A percentile compares a stretch with the other conserved stretches of the same genome.
Conservation (phyloP, 2,329 filamentous ascomycete species). For the Sclerotinia nivalis region DNA sequence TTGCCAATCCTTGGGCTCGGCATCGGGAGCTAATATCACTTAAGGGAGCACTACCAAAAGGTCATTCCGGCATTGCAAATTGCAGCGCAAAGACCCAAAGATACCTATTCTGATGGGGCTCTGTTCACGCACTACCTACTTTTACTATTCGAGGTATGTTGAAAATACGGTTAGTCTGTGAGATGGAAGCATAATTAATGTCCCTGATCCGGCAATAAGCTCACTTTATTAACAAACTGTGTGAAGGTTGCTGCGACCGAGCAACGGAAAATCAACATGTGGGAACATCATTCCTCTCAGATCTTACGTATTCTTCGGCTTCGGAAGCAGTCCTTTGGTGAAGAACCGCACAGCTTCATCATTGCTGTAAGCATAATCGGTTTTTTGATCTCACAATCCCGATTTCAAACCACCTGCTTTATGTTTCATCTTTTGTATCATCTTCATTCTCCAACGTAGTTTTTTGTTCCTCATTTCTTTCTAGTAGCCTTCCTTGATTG, state of each 20-base stretch:
- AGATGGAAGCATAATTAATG: background rate
- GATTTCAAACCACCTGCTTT: background rate
- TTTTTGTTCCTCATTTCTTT: background rate
- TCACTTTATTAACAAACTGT: constrained; percentile 32
- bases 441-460: background rate
- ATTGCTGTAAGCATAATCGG: constrained; percentile 43
- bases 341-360: constrained; percentile 52
- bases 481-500: background rate
- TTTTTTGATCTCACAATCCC: background rate
- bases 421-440: background rate
- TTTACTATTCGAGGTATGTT: constrained; percentile 55
- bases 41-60: constrained; percentile 56
- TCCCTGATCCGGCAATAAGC: constrained; percentile 16
- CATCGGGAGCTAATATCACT: constrained; percentile 49
- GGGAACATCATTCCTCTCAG: constrained; percentile 55
- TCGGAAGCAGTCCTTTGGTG: constrained; percentile 47
- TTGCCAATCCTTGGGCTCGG: constrained; percentile 48
- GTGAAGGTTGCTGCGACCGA: constrained; percentile 47
- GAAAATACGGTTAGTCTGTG: constrained; percentile 10
- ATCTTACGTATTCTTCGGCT: constrained; percentile 52
- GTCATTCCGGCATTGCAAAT: constrained; percentile 51
- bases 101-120: constrained; percentile 57
- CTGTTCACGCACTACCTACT: constrained; percentile 58
- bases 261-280: constrained; percentile 50
- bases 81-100: constrained; percentile 47